phyloP scores from a whole-genome alignment of 371 early-diverging fungal genomes.

The Mucor ambiguus region DNA sequence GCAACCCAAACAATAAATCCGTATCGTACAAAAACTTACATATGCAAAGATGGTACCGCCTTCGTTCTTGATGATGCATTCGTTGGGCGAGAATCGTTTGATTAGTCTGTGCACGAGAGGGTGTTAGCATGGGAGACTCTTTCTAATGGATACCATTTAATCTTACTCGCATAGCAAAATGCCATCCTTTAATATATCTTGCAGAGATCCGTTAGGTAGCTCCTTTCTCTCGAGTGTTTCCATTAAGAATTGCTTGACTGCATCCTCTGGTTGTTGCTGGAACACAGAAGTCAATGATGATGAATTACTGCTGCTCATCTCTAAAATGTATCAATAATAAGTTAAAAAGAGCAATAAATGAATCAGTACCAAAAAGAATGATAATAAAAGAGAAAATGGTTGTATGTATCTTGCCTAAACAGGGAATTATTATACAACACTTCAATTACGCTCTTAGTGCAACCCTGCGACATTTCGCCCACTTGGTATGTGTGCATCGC shows the following conservation, averaged over 20 bases:
- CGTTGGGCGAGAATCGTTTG: conserved; percentile 21
- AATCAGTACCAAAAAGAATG: neutral
- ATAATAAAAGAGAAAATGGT: neutral
- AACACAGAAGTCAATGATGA: neutral
- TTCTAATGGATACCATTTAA: neutral
- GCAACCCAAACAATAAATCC: neutral
- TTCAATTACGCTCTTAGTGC: neutral
- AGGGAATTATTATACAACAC: conserved; percentile 16
- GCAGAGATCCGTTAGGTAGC: conserved; percentile 34
- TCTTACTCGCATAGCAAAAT: conserved; percentile 51
- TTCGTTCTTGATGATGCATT: conserved; percentile 24
- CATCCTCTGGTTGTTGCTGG: conserved; percentile 25
- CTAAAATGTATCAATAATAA: conserved; percentile 4
- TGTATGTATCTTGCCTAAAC: conserved; percentile 11
- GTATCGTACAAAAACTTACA: conserved; percentile 4
- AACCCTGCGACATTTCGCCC: neutral
- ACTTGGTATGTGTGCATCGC: neutral
- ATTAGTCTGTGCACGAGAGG: conserved; percentile 14
- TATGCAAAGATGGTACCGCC: conserved; percentile 24
- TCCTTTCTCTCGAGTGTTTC: conserved; percentile 24
- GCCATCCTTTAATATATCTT: conserved; percentile 48
- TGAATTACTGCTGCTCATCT: neutral
- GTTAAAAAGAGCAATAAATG: neutral
- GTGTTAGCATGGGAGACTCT: neutral
- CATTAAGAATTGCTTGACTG: conserved; percentile 36